phyloP scores from a whole-genome alignment of 2,329 filamentous ascomycete species.

The Aureobasidium lini region DNA sequence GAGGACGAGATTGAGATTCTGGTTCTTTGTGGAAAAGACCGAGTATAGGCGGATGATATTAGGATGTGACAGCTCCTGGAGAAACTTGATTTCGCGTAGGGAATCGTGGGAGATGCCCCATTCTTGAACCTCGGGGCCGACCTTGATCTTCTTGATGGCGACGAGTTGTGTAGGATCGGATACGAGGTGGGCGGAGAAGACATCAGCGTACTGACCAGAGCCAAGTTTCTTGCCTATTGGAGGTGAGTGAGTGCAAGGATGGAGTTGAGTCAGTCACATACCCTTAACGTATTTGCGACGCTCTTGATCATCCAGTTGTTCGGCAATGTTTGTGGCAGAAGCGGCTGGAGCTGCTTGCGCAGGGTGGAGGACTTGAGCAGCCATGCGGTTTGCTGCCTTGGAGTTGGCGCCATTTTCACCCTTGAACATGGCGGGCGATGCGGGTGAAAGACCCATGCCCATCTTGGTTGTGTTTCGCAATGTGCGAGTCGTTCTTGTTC shows the following conservation, averaged over 20 bases:
- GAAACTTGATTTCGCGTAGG: slow-evolving; percentile 88
- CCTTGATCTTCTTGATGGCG: slow-evolving; percentile 90
- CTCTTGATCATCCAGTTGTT: slow-evolving; percentile 41
- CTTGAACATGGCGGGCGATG: slow-evolving; percentile 8
- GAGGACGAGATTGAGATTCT: slow-evolving; percentile 92
- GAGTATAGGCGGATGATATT: slow-evolving; percentile 91
- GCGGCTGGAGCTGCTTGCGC: background rate
- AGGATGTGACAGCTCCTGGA: slow-evolving; percentile 88
- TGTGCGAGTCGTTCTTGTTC: background rate
- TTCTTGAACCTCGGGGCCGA: slow-evolving; percentile 78
- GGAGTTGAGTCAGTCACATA: slow-evolving; percentile 24
- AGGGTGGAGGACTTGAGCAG: background rate
- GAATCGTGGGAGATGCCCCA: slow-evolving; percentile 83
- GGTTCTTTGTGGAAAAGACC: slow-evolving; percentile 92
- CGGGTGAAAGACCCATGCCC: slow-evolving; percentile 8
- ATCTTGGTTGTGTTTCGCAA: background rate
- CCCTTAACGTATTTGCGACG: slow-evolving; percentile 88
- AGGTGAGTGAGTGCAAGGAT: background rate
- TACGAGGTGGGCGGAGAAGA: slow-evolving; percentile 79
- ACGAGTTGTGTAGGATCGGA: slow-evolving; percentile 65
- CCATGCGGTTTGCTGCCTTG: slow-evolving; percentile 7
- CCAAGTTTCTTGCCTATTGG: slow-evolving; percentile 74
- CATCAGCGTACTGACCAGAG: slow-evolving; percentile 93
- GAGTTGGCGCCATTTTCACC: background rate
- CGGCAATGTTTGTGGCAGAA: slow-evolving; percentile 32